Evolutionary conservation across 2,329 filamentous ascomycete species (phyloP), one percentile per base, ranked within the genome.

Genomic region (Apiospora rasikravindrae): DNA sequence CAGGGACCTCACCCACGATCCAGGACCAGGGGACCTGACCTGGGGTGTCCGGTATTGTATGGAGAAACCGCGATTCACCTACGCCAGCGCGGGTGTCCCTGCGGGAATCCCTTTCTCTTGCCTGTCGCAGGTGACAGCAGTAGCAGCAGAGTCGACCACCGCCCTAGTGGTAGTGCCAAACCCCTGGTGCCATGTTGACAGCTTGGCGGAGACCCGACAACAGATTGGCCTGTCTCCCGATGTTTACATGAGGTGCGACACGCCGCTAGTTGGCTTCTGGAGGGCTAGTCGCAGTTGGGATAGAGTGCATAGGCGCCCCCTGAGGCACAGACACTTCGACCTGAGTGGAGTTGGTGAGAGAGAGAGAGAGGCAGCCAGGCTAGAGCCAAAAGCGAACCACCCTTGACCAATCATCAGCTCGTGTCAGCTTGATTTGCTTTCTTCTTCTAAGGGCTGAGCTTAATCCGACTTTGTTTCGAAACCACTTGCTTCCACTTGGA

Each of bases 381-480:
- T 19, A 22, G 29, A 53, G 29, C 5, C 53, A 61, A 61, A 37
- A 37, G 26, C 16, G 37, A 37, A 37, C 37, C 53, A 22, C 22
- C 29, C 1, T 19, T 29, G 19, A 4, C 53, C 53, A 61, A 61
- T 61, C 53, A 37, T 7, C 53, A 37, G 29, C 53, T 37, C 51
- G 51, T 33, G 14, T 33, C 51, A 57, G 26, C 51, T 61, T 61
- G 16, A 61, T 61, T 37, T 61, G 6, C 10, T 37, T 37, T 37
- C 33, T 37, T 37, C 33, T 37, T 37, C 33, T 7, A 29, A 61
- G 53, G 53, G 53, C 53, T 61, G 53, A 61, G 53, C 53, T 37
- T 61, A 61, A 61, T 10, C n/a, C 53, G 53, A 61, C 53, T 37
- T 37, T 61, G 53, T 61, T 61, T 61, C 53, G 53, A 61, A 61